These are phyloP conservation scores for Tricholoma matsutake DNA, from an alignment of 768 basidiomycete genomes.

Conservation along the genomic window DNA sequence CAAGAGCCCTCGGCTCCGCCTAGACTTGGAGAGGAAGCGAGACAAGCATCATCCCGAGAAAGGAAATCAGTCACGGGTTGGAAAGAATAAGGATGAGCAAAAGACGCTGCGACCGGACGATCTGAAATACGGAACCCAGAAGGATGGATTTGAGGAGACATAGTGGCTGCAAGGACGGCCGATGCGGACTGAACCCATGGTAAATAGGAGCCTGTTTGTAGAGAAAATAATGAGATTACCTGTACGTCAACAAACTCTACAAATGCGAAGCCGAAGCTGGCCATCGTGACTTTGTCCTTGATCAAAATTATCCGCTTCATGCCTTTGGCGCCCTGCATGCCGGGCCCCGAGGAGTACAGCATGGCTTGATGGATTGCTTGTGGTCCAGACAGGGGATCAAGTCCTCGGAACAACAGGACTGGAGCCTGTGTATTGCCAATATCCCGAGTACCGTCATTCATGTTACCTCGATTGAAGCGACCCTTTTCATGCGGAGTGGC, in stretches of 20 bases:
- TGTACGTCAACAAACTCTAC: conserved; percentile 86
- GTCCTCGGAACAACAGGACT: conserved; percentile 84
- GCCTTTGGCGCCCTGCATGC: conserved; percentile 77
- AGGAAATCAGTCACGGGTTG: conserved; percentile 74
- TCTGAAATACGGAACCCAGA: conserved; percentile 93
- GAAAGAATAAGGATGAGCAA: conserved; percentile 90
- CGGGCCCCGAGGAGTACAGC: conserved; percentile 74
- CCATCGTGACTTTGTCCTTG: conserved; percentile 83
- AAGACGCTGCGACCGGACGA: conserved; percentile 86
- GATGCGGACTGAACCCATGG: conserved; percentile 64
- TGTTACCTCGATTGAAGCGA: conserved; percentile 53
- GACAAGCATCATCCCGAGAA: conserved; percentile 72
- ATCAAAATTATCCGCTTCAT: conserved; percentile 87
- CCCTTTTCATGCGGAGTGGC: conserved; percentile 69
- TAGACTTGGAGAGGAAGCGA: conserved; percentile 61
- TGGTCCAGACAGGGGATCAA: conserved; percentile 85
- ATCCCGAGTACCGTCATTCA: conserved; percentile 94
- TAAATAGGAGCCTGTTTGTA: conserved; percentile 2
- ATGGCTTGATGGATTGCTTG: conserved; percentile 86
- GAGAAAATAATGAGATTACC: conserved; percentile 41
- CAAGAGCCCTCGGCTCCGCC: conserved; percentile 72
- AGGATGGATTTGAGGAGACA: conserved; percentile 85
- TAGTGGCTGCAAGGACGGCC: conserved; percentile 75
- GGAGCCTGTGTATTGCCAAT: conserved; percentile 84
- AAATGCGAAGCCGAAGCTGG: conserved; percentile 92